Percentiles rank a stretch among this genome's conserved stretches.
These are phyloP conservation scores for Vicia villosa DNA, from an alignment of 306 rosid species.

Conservation along the genomic window DNA sequence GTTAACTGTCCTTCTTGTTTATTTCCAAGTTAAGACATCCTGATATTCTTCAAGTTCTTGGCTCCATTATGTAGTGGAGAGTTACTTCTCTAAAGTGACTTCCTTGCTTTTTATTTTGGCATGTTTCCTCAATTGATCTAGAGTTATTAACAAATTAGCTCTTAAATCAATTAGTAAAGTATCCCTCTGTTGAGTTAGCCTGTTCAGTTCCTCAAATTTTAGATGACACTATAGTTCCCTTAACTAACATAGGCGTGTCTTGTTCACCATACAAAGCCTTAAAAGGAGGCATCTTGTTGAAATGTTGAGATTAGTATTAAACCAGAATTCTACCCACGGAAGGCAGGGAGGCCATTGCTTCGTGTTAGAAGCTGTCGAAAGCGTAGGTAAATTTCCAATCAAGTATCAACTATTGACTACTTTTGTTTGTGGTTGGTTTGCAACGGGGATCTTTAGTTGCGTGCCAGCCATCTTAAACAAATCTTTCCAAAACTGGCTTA, in stretches of 20 bases:
- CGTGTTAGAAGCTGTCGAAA: too few relatives aligned
- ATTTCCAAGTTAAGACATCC: slow-evolving; percentile 12
- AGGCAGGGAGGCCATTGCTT: too few relatives aligned
- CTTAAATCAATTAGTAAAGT: not conserved
- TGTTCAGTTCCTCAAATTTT: not conserved
- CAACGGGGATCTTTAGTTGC: too few relatives aligned
- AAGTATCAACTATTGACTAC: too few relatives aligned
- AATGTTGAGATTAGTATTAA: too few relatives aligned
- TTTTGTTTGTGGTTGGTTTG: too few relatives aligned
- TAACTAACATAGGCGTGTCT: not conserved
- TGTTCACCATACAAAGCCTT: not conserved
- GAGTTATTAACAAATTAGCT: not conserved
- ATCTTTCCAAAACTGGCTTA: too few relatives aligned
- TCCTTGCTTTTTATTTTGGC: not conserved
- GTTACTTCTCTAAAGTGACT: not conserved
- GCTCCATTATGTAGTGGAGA: not conserved
- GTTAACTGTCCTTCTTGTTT: slow-evolving; percentile 22
- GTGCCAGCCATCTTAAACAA: too few relatives aligned
- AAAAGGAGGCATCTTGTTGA: not conserved
- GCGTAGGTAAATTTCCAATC: too few relatives aligned
- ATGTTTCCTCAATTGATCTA: not conserved
- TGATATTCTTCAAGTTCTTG: slow-evolving; percentile 13
- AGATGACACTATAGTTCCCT: not conserved
- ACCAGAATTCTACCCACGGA: too few relatives aligned
- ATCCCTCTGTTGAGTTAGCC: not conserved